Percentiles rank a stretch among this genome's conserved stretches.
phyloP scores from a whole-genome alignment of 2,329 filamentous ascomycete genomes.

The Clonostachys chloroleuca region DNA sequence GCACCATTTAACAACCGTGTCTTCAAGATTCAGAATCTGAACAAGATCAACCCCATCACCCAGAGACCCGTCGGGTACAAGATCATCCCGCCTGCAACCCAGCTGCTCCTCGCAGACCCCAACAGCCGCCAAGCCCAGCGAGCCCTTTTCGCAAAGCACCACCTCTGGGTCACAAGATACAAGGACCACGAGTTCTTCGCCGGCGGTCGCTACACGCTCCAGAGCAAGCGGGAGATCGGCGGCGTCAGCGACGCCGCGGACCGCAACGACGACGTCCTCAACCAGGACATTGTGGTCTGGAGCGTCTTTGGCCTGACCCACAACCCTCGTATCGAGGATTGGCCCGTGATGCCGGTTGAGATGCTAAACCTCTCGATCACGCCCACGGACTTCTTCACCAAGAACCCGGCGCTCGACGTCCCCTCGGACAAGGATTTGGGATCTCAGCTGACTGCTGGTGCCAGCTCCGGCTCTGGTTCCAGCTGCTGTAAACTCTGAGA shows the following conservation, averaged over 20 bases:
- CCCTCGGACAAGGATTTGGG: slow-evolving; percentile 3
- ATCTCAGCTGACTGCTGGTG: slow-evolving; percentile 1
- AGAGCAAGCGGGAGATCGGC: slow-evolving; percentile 26
- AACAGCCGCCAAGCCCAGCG: slow-evolving; percentile 31
- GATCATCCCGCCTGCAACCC: slow-evolving; percentile 30
- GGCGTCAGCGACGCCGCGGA: slow-evolving; percentile 31
- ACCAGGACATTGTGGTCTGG: slow-evolving; percentile 54
- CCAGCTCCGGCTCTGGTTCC: too few relatives aligned
- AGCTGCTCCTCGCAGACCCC: slow-evolving; percentile 32
- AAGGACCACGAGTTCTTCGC: slow-evolving; percentile 38
- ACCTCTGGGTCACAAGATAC: slow-evolving; percentile 40
- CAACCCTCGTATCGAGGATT: slow-evolving; percentile 61
- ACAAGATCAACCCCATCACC: slow-evolving; percentile 33
- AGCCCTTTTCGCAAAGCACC: slow-evolving; percentile 35
- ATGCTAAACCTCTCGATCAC: slow-evolving; percentile 38
- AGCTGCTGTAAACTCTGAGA: too few relatives aligned
- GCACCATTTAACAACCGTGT: slow-evolving; percentile 41
- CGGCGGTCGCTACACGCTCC: slow-evolving; percentile 34
- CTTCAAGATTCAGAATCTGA: slow-evolving; percentile 45
- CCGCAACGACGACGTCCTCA: slow-evolving; percentile 37
- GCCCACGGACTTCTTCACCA: slow-evolving; percentile 43
- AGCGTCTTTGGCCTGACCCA: slow-evolving; percentile 58
- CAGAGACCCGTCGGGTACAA: slow-evolving; percentile 43
- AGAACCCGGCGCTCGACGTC: slow-evolving; percentile 43
- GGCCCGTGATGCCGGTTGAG: slow-evolving; percentile 65